Base-by-base conservation (phyloP, 192 early-diverging fungal genomes). In the Linnemannia hyalina region DNA sequence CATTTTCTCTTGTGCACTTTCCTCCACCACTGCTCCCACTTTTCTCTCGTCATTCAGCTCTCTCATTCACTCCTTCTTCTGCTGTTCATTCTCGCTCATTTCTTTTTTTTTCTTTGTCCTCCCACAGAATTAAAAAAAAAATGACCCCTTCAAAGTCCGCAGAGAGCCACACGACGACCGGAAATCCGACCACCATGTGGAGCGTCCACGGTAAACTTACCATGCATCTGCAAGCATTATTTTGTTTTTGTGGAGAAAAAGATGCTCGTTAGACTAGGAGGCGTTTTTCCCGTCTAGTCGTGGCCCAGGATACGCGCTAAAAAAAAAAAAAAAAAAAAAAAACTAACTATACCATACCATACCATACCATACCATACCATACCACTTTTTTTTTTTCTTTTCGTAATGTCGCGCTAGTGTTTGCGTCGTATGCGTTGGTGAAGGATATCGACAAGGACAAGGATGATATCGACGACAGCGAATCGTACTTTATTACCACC, bases 191-290 rank as follows among this genome's bases (percentile, higher is more conserved):
- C 35, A 5, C 76, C 52, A 29, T 76, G 41, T 85, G 78, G 83
- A 85, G 83, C 44, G 74, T 85, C 35, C 78, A 85, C 52, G 78
- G 83, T 84, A 83, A 29, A 15, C 10, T 22, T 38, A 41, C 20
- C 1, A 35, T 35, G 35, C 35, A 35, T 35, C 35, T 35, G 35
- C 35, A 35, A 35, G 35, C 35, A 35, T 35, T 35, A 35, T 35
- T 35, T 35, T 35, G 0, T 35, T 35, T 35, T 35, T 35, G 35
- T 35, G 35, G 35, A 35, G 35, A 35, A 49, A 49, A 18, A 15
- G 16, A 49, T 4, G 16, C 0, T 11, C 11, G 16, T 11, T 47
- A 29, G 26, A n/a, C 35, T 38, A n/a, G 35, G 26, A 41, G 2
- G 40, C 18, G 13, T 52, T 29, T 1, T 29, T 8, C n/a, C n/a